A percentile compares a stretch with the other conserved stretches of the same genome.
Evolutionary conservation across 2,329 filamentous ascomycete genomes (phyloP).

Genomic region (Diaporthe eres): DNA sequence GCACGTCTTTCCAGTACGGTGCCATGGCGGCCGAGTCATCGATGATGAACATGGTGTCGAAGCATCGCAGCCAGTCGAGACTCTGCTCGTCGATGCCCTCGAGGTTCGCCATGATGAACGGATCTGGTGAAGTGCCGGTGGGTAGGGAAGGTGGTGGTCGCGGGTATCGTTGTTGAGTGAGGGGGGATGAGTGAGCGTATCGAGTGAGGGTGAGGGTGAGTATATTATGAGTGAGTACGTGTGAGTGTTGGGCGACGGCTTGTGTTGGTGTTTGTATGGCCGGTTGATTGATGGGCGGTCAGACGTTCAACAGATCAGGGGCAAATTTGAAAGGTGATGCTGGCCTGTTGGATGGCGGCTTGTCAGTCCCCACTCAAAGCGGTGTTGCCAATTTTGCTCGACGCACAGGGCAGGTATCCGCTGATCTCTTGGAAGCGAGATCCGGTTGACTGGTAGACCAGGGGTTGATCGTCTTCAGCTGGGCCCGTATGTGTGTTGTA

Average conservation of each 20-base stretch:
- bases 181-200: constrained; percentile 16
- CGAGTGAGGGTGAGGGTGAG: background rate
- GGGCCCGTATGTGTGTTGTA: constrained; percentile 3
- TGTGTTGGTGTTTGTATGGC: constrained; percentile 25
- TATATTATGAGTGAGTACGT: background rate
- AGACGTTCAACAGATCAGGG: constrained; percentile 26
- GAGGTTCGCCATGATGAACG: constrained; percentile 32
- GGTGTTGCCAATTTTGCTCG: constrained; percentile 20
- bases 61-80: constrained; percentile 37
- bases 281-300: constrained; percentile 23
- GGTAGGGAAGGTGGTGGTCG: background rate
- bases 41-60: constrained; percentile 35
- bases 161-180: background rate
- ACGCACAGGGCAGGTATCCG: constrained; percentile 24
- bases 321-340: constrained; percentile 31
- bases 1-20: constrained; percentile 32
- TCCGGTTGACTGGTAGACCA: constrained; percentile 23
- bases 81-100: constrained; percentile 36
- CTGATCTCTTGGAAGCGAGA: constrained; percentile 22
- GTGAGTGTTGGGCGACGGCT: background rate
- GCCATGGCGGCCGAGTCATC: constrained; percentile 36
- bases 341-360: constrained; percentile 17
- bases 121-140: background rate
- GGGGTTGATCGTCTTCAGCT: constrained; percentile 24
- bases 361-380: constrained; percentile 29